phyloP scores from a whole-genome alignment of 2,329 filamentous ascomycete genomes.

The Fusarium oligoseptatum region DNA sequence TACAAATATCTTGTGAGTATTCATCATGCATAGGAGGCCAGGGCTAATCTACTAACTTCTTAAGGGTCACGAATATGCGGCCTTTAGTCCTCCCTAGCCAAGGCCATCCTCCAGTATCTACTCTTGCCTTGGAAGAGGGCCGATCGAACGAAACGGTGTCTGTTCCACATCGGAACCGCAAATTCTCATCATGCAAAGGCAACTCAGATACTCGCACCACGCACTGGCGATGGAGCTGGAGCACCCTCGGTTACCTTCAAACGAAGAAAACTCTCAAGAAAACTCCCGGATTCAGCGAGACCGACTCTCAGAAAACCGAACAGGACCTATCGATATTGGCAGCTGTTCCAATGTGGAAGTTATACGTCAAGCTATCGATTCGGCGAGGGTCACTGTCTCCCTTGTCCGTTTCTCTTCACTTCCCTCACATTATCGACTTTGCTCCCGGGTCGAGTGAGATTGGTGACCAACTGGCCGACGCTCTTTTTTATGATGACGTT shows the following conservation, averaged over 20 bases:
- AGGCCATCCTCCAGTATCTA: neutral
- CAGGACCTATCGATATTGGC: neutral
- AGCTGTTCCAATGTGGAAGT: neutral
- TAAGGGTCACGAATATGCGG: constrained; percentile 9
- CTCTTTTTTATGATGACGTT: fast-evolving
- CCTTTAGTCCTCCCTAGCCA: neutral
- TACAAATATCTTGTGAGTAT: neutral
- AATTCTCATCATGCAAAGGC: neutral
- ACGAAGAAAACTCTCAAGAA: neutral
- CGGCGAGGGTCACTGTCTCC: neutral
- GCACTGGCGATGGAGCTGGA: neutral
- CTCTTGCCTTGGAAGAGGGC: too few species aligned
- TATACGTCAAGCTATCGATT: neutral
- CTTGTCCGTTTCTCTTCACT: neutral
- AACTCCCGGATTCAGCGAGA: neutral
- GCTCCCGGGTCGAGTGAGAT: fast-evolving
- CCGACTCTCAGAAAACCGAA: fast-evolving
- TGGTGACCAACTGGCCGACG: fast-evolving
- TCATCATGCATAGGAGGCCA: too few species aligned
- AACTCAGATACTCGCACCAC: neutral
- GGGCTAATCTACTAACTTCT: neutral
- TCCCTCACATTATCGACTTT: constrained; percentile 2
- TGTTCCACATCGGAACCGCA: neutral
- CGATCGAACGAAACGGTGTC: neutral
- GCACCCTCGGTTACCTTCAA: neutral